A percentile compares a stretch with the other conserved stretches of the same genome.
phyloP scores from a whole-genome alignment of 2,329 filamentous ascomycete genomes.

The Colletotrichum noveboracense region DNA sequence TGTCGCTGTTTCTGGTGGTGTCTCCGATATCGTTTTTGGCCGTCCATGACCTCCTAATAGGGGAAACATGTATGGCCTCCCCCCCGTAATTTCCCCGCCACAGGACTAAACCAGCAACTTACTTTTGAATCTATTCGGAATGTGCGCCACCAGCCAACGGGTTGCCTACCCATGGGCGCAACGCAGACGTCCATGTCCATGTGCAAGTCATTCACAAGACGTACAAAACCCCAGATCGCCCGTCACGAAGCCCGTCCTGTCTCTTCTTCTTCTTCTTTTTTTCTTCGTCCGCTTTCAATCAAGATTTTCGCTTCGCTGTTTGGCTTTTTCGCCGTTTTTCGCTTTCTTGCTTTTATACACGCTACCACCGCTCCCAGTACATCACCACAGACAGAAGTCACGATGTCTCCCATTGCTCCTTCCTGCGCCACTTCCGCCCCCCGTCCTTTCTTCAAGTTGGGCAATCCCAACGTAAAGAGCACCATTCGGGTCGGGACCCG shows the following conservation, averaged over 20 bases:
- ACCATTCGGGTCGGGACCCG: not conserved
- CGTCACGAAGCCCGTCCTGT: rapidly evolving
- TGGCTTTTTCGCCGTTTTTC: not conserved
- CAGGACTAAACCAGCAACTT: not conserved
- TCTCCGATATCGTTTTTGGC: not conserved
- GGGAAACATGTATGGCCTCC: not conserved
- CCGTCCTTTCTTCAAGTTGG: not conserved
- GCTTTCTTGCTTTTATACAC: not conserved
- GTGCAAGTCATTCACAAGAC: no score
- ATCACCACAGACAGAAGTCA: not conserved
- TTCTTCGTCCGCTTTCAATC: not conserved
- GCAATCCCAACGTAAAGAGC: not conserved
- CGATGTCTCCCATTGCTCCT: not conserved
- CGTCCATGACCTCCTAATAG: not conserved
- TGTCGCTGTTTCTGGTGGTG: not conserved
- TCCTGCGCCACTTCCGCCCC: not conserved
- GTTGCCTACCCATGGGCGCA: no score
- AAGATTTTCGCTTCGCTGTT: not conserved
- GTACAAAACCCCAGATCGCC: not conserved
- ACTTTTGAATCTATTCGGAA: not conserved
- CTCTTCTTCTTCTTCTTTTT: not conserved
- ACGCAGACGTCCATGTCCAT: no score
- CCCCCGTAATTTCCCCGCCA: no score
- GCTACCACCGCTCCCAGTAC: not conserved
- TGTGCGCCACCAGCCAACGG: not conserved